phyloP scores from a whole-genome alignment of 371 early-diverging fungal species.

The Blastocladiella emersonii region DNA sequence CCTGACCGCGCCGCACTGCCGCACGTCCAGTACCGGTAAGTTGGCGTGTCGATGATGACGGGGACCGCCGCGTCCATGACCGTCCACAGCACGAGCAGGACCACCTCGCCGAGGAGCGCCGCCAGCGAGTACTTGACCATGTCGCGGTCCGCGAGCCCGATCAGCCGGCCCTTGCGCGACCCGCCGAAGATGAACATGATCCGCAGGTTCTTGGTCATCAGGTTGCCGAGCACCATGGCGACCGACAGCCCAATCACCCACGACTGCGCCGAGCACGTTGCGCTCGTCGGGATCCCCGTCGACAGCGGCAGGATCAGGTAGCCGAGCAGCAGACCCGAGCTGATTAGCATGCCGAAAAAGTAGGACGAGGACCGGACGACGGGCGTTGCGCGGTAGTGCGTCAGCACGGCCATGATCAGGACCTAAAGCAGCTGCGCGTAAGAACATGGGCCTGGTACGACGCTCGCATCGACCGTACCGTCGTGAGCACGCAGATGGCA shows the following conservation, averaged over 20 bases:
- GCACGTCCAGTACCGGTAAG: conserved; percentile 6
- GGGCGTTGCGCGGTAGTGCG: neutral
- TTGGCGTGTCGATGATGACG: neutral
- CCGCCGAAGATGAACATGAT: conserved; percentile 1
- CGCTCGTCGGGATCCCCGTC: neutral
- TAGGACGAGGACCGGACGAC: neutral
- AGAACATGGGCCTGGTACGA: too few relatives aligned
- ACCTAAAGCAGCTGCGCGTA: too few relatives aligned
- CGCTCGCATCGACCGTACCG: too few relatives aligned
- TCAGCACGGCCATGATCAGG: neutral
- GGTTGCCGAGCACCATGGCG: neutral
- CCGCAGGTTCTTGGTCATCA: neutral
- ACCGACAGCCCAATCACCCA: neutral
- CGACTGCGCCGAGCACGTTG: neutral
- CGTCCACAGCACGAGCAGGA: conserved; percentile 1
- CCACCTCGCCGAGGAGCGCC: neutral
- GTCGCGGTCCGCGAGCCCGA: neutral
- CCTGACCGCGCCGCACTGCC: neutral
- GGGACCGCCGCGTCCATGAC: neutral
- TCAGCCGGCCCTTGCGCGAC: neutral
- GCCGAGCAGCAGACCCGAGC: neutral
- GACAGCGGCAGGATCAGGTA: neutral
- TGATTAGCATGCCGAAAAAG: conserved; percentile 1
- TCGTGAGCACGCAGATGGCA: neutral
- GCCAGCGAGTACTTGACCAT: neutral